These are phyloP conservation scores for Penicillium digitatum DNA, from an alignment of 2,329 filamentous ascomycete species.

Conservation along the genomic window DNA sequence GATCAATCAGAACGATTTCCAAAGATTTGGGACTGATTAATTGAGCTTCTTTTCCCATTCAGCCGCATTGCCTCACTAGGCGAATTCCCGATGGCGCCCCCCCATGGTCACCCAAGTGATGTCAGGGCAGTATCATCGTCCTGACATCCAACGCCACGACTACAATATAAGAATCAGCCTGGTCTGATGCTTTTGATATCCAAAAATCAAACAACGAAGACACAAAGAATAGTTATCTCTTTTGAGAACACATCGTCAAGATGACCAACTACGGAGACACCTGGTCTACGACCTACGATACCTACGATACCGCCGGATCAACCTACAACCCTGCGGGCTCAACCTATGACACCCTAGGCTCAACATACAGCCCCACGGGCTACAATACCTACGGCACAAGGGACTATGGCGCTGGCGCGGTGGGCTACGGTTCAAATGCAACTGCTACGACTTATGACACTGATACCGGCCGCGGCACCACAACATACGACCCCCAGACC, in stretches of 20 bases:
- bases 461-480: constrained; percentile 27
- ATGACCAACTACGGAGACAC: constrained; percentile 20
- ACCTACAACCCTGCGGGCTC: constrained; percentile 25
- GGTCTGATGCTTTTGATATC: not conserved
- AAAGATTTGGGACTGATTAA: not conserved
- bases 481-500: constrained; percentile 24
- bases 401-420: constrained; percentile 13
- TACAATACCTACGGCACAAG: constrained; percentile 18
- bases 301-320: constrained; percentile 24
- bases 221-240: not conserved
- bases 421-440: constrained; percentile 15
- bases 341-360: constrained; percentile 13
- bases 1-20: not conserved
- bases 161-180: constrained; percentile 13
- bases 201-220: not conserved
- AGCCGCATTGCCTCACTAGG: constrained; percentile 11
- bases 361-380: constrained; percentile 15
- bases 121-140: constrained; percentile 17
- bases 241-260: constrained; percentile 10
- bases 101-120: constrained; percentile 10
- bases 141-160: constrained; percentile 16
- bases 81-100: too few relatives aligned
- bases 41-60: not conserved
- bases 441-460: constrained; percentile 20
- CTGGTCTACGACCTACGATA: constrained; percentile 16